Base-by-base conservation (phyloP, 1,139 yeast genomes). In the Suhomyces choctaworum region DNA sequence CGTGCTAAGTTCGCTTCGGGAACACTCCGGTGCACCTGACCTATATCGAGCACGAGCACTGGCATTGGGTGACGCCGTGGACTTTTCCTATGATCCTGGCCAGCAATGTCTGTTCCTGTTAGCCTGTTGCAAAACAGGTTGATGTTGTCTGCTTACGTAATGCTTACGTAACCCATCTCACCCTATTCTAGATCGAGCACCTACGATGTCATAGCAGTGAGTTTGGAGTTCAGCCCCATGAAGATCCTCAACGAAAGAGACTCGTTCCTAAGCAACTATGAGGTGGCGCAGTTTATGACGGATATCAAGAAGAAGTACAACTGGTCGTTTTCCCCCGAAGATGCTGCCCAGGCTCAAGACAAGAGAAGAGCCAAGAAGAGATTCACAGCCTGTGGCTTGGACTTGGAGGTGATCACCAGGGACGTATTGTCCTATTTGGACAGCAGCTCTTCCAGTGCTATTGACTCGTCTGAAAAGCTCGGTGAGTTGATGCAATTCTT, bases 211-310 rank as follows among this genome's bases (percentile, higher is more conserved):
- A n/a, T n/a, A n/a, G n/a, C n/a, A n/a, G n/a, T n/a, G n/a, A n/a
- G n/a, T n/a, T 14, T 10, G 24, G 7, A 14, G 15, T 19, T 11
- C 25, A 9, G 9, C 24, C 9, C 20, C 17, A 70, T 70, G 76
- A 64, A 70, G 55, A 58, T 70, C 32, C 53, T 69, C 34, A 55
- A 55, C 23, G 71, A 65, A 32, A 64, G 92, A 45, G 87, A 81
- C 39, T 73, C 78, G 42, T 71, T 87, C 41, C 66, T 87, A 32
- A 77, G 90, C 23, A 83, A 86, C 58, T 80, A 62, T 45, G 96
- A 87, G 59, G 95, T 87, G 3, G 62, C 66, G 27, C 66, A 73
- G 37, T 89, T 82, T 46, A 61, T 87, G 32, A 61, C 66, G 15
- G 77, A 66, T 17, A 66, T 80, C 16, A 80, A 78, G 46, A 52